These are phyloP conservation scores for Claviceps citrina DNA, from an alignment of 2,329 filamentous ascomycete genomes.

Conservation along the genomic window DNA sequence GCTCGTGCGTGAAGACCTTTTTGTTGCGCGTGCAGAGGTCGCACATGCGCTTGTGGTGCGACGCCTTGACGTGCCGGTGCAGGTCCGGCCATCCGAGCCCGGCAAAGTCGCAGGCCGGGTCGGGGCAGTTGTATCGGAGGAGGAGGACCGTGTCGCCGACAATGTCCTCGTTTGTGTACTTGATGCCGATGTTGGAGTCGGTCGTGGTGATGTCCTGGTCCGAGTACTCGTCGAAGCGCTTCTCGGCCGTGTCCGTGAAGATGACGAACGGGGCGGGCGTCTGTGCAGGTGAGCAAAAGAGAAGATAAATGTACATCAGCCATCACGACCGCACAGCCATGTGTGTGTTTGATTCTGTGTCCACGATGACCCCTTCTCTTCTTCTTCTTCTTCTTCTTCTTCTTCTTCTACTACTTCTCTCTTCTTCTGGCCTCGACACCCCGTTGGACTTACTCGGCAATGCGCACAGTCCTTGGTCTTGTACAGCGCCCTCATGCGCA, in stretches of 20 bases:
- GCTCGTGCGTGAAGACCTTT: constrained; percentile 96
- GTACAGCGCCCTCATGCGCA: constrained; percentile 83
- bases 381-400: no score
- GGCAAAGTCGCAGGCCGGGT: constrained; percentile 62
- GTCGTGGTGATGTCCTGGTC: constrained; percentile 57
- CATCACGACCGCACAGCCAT: no score
- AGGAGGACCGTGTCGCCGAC: constrained; percentile 80
- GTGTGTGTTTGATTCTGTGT: no score
- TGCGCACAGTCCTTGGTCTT: constrained; percentile 96
- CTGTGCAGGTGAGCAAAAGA: constrained; percentile 17
- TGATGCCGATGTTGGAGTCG: constrained; percentile 79
- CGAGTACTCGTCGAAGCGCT: constrained; percentile 73
- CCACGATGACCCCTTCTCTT: no score
- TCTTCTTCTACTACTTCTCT: no score
- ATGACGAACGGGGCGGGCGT: constrained; percentile 68
- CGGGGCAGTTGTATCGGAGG: constrained; percentile 88
- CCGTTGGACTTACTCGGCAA: constrained; percentile 63
- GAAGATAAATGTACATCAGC: no score
- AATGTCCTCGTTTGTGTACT: constrained; percentile 77
- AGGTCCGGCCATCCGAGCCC: constrained; percentile 49
- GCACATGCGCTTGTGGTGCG: constrained; percentile 79
- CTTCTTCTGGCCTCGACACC: no score
- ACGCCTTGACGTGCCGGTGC: constrained; percentile 62
- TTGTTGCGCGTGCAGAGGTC: constrained; percentile 86
- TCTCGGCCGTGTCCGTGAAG: constrained; percentile 73